Conservation (phyloP, 768 basidiomycete species). For the Crucibulum laeve region DNA sequence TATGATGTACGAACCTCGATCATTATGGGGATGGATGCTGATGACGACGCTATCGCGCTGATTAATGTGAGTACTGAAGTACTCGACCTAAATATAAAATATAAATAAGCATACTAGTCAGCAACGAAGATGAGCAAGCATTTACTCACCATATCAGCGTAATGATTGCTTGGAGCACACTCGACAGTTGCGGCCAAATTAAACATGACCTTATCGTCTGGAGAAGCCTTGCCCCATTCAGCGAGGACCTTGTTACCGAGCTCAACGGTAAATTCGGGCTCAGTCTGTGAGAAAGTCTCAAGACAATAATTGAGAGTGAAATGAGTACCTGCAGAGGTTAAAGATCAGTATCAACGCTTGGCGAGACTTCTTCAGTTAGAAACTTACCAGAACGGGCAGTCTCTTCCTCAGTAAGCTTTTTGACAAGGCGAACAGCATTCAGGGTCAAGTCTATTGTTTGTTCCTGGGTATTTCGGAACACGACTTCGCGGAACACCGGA, state of each 20-base stretch:
- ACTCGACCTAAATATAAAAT: slow-evolving; percentile 81
- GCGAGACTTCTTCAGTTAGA: slow-evolving; percentile 72
- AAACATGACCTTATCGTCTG: slow-evolving; percentile 90
- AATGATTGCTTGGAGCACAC: slow-evolving; percentile 95
- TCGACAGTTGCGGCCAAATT: slow-evolving; percentile 99
- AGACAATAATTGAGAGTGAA: slow-evolving; percentile 66
- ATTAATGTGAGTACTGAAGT: slow-evolving; percentile 81
- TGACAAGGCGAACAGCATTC: slow-evolving; percentile 81
- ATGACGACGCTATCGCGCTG: slow-evolving; percentile 89
- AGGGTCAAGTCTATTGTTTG: slow-evolving; percentile 88
- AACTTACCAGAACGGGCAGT: slow-evolving; percentile 69
- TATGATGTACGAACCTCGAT: slow-evolving; percentile 61
- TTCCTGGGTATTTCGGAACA: slow-evolving; percentile 89
- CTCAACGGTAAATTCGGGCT: slow-evolving; percentile 90
- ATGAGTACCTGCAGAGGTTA: slow-evolving; percentile 1
- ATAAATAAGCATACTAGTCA: slow-evolving; percentile 3
- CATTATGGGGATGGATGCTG: slow-evolving; percentile 95
- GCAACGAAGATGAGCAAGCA: neutral
- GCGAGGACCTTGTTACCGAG: slow-evolving; percentile 91
- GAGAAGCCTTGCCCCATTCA: slow-evolving; percentile 87
- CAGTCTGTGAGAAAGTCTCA: slow-evolving; percentile 97
- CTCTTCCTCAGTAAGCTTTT: slow-evolving; percentile 74
- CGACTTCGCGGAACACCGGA: slow-evolving; percentile 86
- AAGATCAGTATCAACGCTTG: neutral
- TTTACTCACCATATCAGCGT: slow-evolving; percentile 82